Evolutionary conservation across 345 rosid genomes (phyloP), one percentile per base, ranked within the genome.

Genomic region (Moricandia arvensis): DNA sequence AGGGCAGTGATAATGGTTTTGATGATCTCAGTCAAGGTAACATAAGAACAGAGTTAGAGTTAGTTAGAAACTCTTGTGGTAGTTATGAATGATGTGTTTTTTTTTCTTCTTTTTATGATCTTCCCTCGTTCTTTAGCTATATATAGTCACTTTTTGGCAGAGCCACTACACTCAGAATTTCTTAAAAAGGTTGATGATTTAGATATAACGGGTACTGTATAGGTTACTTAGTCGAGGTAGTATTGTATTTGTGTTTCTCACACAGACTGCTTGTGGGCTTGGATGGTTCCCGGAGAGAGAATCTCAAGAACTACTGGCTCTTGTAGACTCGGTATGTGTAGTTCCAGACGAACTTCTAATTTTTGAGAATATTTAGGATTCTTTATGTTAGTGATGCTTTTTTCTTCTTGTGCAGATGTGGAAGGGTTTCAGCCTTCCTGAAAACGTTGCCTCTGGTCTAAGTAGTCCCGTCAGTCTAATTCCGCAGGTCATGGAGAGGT

Each of bases 1-100:
- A 74, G 72, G 29, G 89, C 95, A 61, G 83, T 83, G 66, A 51
- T 90, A 64, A 86, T 91, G 96, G 89, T 82, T 68, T 77, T 94
- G 80, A 83, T 94, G 96, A 69, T 90, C 82, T 94, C 98, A 38
- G 89, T 80, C 13, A 94, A 94, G 95, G 97, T 94, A 85, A 30
- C 16, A 34, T 57, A n/a, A 45, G 51, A 43, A 38, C 4, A 45
- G 2, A 67, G 75, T 61, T 74, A 30, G 8, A 75, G 8, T 43
- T 29, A 38, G 75, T 41, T 29, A 38, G 75, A 33, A 34, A 29
- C 76, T 66, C 41, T 47, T 72, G 35, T 66, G 30, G 6, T 31
- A 1, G 59, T 61, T 59, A 27, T 69, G 34, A 31, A 31, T 31
- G 34, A 31, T 31, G 34, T 31, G 5, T 7, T 4, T 31, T 31